Evolutionary conservation across 441 rosid genomes (phyloP).

Genomic region (Adansonia rubrostipa): DNA sequence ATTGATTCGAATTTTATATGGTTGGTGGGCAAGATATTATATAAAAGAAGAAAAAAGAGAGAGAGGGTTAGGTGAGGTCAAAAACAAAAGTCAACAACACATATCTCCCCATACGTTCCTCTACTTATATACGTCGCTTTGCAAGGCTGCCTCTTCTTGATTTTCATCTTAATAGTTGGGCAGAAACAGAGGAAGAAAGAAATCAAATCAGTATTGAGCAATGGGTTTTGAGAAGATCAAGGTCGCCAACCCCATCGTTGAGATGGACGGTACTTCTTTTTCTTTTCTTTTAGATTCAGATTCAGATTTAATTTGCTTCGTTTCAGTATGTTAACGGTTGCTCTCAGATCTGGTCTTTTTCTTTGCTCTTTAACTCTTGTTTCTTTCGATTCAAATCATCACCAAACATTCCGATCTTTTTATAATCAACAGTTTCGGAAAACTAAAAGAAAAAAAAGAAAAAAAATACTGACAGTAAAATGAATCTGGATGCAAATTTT

Average conservation of each 20-base stretch:
- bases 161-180: neutral
- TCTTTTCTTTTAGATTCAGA: neutral
- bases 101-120: neutral
- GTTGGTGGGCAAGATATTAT: no score
- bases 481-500: neutral
- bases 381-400: neutral
- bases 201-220: neutral
- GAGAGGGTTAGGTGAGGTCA: no score
- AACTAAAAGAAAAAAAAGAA: neutral
- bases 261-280: constrained; percentile 76
- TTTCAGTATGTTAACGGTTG: neutral
- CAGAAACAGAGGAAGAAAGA: neutral
- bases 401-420: neutral
- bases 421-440: neutral
- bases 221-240: constrained; percentile 84
- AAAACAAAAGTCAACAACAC: neutral
- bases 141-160: neutral
- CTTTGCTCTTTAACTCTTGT: neutral
- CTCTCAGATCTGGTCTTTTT: neutral
- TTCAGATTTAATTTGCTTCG: neutral
- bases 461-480: neutral
- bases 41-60: no score
- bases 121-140: neutral
- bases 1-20: no score
- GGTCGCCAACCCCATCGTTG: constrained; percentile 81